phyloP scores from a whole-genome alignment of 495 filamentous ascomycete genomes.

The Tuber aestivum region DNA sequence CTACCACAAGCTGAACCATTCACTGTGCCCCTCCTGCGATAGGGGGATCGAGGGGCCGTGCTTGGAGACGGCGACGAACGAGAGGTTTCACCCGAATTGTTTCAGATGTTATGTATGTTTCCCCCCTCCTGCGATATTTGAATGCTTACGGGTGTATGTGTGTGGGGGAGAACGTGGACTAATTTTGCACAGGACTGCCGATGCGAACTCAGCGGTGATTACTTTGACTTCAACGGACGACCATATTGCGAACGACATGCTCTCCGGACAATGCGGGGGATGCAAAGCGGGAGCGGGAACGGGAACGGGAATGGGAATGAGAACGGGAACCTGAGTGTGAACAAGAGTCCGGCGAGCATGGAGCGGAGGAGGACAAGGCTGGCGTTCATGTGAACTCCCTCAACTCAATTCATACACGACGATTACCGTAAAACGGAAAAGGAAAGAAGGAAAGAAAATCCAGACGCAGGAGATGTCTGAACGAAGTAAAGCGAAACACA shows the following conservation, averaged over 20 bases:
- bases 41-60: conserved; percentile 89
- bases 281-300: conserved; percentile 37
- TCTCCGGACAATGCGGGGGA: conserved; percentile 48
- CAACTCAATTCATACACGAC: not conserved
- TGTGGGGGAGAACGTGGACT: conserved; percentile 45
- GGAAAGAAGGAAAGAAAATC: conserved; percentile 9
- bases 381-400: conserved; percentile 63
- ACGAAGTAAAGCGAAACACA: conserved; percentile 8
- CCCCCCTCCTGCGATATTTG: not conserved
- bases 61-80: conserved; percentile 70
- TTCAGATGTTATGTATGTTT: conserved; percentile 67
- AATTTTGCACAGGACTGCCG: conserved; percentile 42
- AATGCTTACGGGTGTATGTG: conserved; percentile 45
- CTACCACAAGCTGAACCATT: conserved; percentile 87
- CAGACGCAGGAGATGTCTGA: conserved; percentile 3
- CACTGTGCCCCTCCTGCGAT: conserved; percentile 72
- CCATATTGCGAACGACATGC: conserved; percentile 85
- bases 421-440: not conserved
- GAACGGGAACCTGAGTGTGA: conserved; percentile 40
- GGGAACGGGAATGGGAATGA: conserved; percentile 29
- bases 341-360: conserved; percentile 45
- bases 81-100: conserved; percentile 81
- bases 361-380: conserved; percentile 78
- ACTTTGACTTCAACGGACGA: conserved; percentile 61
- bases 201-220: conserved; percentile 44